A percentile compares a stretch with the other conserved stretches of the same genome.
phyloP scores from a whole-genome alignment of 2,329 filamentous ascomycete genomes.

The Botrytis sinoallii region DNA sequence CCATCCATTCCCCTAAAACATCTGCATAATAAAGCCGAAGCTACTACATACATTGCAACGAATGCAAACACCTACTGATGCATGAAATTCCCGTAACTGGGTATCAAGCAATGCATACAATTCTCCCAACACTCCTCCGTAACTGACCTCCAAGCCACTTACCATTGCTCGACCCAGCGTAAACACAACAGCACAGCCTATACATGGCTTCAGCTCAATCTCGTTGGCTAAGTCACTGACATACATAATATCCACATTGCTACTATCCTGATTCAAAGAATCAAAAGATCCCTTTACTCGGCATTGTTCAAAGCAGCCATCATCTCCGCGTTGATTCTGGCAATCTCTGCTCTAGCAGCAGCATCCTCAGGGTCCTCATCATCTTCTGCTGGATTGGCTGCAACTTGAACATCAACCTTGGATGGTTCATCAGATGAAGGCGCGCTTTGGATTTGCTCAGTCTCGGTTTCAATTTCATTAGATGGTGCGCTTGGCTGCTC shows the following conservation, averaged over 20 bases:
- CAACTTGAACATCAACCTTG: slow-evolving; percentile 3
- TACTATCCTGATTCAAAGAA: neutral
- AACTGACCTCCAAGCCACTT: neutral
- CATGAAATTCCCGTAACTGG: neutral
- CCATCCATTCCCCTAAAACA: neutral
- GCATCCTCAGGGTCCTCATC: slow-evolving; percentile 30
- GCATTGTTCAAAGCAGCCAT: slow-evolving; percentile 23
- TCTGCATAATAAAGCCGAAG: slow-evolving; percentile 12
- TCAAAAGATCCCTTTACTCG: neutral
- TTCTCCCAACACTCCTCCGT: neutral
- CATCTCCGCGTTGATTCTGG: slow-evolving; percentile 31
- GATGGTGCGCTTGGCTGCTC: neutral
- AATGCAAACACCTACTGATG: slow-evolving; percentile 12
- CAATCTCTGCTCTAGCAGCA: slow-evolving; percentile 32
- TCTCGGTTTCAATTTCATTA: slow-evolving; percentile 2
- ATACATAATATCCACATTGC: neutral
- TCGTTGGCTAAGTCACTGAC: neutral
- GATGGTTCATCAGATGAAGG: neutral
- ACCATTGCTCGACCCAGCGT: neutral
- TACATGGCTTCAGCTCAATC: neutral
- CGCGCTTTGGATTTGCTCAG: neutral
- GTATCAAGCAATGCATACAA: neutral
- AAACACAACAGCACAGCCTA: neutral
- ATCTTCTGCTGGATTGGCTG: neutral
- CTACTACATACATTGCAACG: slow-evolving; percentile 4